phyloP scores from a whole-genome alignment of 1,284 basidiomycete species.

The Takashimella tepidaria region DNA sequence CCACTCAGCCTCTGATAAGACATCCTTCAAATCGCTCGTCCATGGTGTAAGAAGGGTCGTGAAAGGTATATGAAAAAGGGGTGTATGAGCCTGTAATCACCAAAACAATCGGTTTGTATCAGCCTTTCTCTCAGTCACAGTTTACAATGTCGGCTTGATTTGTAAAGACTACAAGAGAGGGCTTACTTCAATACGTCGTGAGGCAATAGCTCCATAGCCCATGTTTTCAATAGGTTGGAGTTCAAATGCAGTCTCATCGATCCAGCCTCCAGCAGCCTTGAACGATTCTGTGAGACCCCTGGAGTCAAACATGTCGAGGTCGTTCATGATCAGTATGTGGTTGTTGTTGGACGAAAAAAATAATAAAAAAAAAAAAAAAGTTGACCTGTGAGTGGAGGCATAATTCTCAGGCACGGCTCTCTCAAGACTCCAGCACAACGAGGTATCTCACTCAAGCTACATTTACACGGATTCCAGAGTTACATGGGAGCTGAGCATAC shows the following conservation, averaged over 20 bases:
- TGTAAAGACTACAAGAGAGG: neutral
- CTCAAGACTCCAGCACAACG: too few species aligned
- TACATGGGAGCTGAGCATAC: too few species aligned
- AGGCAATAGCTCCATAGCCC: constrained; percentile 45
- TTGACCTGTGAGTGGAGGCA: too few species aligned
- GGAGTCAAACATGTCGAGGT: constrained; percentile 8
- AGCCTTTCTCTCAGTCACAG: too few species aligned
- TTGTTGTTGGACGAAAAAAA: neutral
- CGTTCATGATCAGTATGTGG: neutral
- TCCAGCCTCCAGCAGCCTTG: constrained; percentile 33
- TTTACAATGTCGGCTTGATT: neutral
- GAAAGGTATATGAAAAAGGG: constrained; percentile 79
- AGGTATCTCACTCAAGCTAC: too few species aligned
- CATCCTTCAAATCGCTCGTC: constrained; percentile 60
- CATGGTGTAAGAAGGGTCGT: constrained; percentile 69
- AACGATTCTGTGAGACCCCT: constrained; percentile 27
- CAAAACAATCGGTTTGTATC: too few species aligned
- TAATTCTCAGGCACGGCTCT: too few species aligned
- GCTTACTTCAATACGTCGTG: constrained; percentile 45
- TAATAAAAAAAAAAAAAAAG: neutral
- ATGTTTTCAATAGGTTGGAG: constrained; percentile 33
- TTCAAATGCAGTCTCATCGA: constrained; percentile 21
- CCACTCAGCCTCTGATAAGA: constrained; percentile 59
- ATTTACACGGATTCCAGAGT: too few species aligned
- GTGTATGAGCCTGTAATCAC: constrained; percentile 34